phyloP scores from a whole-genome alignment of 306 rosid species.

The Spatholobus suberectus region DNA sequence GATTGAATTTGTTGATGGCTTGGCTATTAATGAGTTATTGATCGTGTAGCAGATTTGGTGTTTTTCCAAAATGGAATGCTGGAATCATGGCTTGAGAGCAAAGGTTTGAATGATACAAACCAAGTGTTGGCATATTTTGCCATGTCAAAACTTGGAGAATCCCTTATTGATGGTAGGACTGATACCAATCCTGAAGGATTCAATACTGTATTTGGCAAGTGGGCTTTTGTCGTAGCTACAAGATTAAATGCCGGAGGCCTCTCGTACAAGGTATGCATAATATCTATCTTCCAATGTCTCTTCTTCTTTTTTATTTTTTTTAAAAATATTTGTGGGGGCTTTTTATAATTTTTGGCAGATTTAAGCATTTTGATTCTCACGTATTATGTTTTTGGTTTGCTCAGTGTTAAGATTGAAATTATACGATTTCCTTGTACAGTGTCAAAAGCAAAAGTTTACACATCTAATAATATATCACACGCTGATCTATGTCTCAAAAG shows the following conservation, averaged over 20 bases:
- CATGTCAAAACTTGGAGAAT: conserved; percentile 85
- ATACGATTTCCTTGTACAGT: too few species aligned
- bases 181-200: conserved; percentile 96
- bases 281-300: not conserved
- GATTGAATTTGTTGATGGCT: too few species aligned
- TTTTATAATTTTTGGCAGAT: too few species aligned
- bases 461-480: conserved; percentile 24
- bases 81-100: conserved; percentile 89
- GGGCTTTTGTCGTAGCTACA: conserved; percentile 79
- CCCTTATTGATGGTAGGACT: conserved; percentile 85
- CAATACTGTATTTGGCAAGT: conserved; percentile 89
- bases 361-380: too few species aligned
- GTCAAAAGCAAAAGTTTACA: too few species aligned
- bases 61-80: conserved; percentile 99
- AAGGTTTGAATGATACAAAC: conserved; percentile 70
- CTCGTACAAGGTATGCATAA: conserved; percentile 93
- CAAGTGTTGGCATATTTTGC: conserved; percentile 97
- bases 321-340: too few species aligned
- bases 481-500: conserved; percentile 31
- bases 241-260: conserved; percentile 82
- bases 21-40: too few species aligned
- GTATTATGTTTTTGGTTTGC: not conserved
- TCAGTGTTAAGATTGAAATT: not conserved
- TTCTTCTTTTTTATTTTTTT: too few species aligned
- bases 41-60: conserved; percentile 91